A percentile compares a stretch with the other conserved stretches of the same genome.
Evolutionary conservation across 495 filamentous ascomycete genomes (phyloP).

Genomic region (Pyrenopolyporus hunteri): DNA sequence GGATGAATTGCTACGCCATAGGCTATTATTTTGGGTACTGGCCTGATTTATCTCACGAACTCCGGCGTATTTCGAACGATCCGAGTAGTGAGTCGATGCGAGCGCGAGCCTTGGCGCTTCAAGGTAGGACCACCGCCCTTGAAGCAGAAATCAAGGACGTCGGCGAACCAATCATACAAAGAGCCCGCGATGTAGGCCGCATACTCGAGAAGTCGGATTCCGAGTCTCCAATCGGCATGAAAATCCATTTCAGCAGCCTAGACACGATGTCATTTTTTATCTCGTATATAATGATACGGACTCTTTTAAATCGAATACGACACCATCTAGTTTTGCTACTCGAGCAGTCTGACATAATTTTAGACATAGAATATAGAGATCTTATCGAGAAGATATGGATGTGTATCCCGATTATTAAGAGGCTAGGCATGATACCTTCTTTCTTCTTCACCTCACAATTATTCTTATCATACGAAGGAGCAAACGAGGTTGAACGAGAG

Average conservation of each 20-base stretch:
- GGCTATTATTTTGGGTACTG: slow-evolving; percentile 23
- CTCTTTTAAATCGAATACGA: slow-evolving; percentile 10
- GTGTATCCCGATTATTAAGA: slow-evolving; percentile 22
- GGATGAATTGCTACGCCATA: slow-evolving; percentile 12
- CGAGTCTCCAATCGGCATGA: slow-evolving; percentile 4
- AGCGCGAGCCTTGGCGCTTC: slow-evolving; percentile 2
- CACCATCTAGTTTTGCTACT: background rate
- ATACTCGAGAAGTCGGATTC: slow-evolving; percentile 10
- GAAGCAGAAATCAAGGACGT: background rate
- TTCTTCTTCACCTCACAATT: background rate
- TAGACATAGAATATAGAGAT: slow-evolving; percentile 6
- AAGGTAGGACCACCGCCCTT: background rate
- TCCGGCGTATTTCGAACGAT: slow-evolving; percentile 5
- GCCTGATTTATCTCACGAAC: slow-evolving; percentile 10
- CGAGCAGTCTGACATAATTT: background rate
- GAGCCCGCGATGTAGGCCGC: background rate
- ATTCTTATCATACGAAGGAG: slow-evolving; percentile 23
- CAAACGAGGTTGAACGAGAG: slow-evolving; percentile 9
- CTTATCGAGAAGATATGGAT: slow-evolving; percentile 18
- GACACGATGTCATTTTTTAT: slow-evolving; percentile 12
- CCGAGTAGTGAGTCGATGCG: background rate
- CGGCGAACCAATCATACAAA: slow-evolving; percentile 6
- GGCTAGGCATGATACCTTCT: background rate
- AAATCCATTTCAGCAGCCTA: slow-evolving; percentile 16
- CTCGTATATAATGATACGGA: slow-evolving; percentile 21